Conservation (phyloP, 208 protist species). For the Leishmania major region DNA sequence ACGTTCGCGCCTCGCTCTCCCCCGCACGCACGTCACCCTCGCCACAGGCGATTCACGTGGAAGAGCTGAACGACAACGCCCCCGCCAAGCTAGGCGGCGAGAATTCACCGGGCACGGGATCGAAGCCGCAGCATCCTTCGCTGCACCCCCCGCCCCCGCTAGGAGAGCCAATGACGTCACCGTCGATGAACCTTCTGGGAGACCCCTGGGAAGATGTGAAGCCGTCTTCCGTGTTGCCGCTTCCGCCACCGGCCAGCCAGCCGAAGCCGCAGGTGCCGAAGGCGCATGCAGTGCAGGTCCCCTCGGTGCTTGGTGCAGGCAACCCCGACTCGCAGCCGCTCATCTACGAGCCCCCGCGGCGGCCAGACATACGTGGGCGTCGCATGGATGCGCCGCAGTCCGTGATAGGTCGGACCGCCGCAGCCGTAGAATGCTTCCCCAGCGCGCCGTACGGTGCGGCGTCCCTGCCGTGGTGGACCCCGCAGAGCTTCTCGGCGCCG, state of each 20-base stretch:
- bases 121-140: neutral
- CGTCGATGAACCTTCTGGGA: neutral
- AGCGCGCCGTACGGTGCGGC: neutral
- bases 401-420: neutral
- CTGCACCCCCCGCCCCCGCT: neutral
- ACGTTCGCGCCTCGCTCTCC: slow-evolving; percentile 6
- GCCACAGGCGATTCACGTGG: neutral
- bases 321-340: slow-evolving; percentile 43
- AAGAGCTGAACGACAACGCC: slow-evolving; percentile 6
- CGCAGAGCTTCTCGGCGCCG: slow-evolving; percentile 19
- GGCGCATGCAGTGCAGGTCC: neutral
- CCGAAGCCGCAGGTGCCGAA: neutral
- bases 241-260: neutral
- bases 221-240: neutral
- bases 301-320: slow-evolving; percentile 26
- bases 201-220: slow-evolving; percentile 20
- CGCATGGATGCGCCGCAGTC: neutral
- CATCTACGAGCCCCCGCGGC: slow-evolving; percentile 30
- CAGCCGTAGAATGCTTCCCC: neutral
- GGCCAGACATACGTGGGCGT: neutral
- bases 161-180: neutral
- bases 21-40: slow-evolving; percentile 5
- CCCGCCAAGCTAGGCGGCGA: neutral
- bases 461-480: neutral
- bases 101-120: neutral